Conservation (phyloP, 768 basidiomycete species). For the Rhodotorula toruloides region DNA sequence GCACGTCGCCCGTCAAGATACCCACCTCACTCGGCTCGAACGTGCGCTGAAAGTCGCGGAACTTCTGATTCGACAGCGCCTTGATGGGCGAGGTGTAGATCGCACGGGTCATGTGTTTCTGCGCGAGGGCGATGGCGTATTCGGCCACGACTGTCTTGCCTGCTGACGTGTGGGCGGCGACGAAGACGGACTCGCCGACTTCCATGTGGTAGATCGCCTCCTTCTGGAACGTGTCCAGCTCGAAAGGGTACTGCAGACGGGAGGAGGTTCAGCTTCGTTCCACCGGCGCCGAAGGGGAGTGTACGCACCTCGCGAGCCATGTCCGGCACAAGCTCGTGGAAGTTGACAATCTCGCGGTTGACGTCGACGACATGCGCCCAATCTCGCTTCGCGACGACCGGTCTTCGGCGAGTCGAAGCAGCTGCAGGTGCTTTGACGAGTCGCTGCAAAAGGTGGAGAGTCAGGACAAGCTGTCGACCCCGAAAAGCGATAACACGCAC, state of each 20-base stretch:
- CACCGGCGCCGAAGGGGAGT: not conserved
- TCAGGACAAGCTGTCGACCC: conserved; percentile 48
- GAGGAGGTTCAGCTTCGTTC: not conserved
- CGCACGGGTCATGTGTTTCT: conserved; percentile 98
- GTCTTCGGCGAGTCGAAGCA: conserved; percentile 38
- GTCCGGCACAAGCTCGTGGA: conserved; percentile 85
- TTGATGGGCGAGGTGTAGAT: conserved; percentile 99
- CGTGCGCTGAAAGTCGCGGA: conserved; percentile 95
- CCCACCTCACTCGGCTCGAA: conserved; percentile 88
- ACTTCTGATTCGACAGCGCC: conserved; percentile 97
- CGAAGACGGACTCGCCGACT: conserved; percentile 94
- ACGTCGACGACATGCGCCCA: conserved; percentile 98
- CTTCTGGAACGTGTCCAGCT: conserved; percentile 96
- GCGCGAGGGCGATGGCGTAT: conserved; percentile 93
- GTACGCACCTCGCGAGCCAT: conserved; percentile 80
- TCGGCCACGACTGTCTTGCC: conserved; percentile 99
- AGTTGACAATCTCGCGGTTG: conserved; percentile 80
- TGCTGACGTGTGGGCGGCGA: conserved; percentile 99
- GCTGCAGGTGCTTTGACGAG: conserved; percentile 29
- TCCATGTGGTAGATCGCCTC: conserved; percentile 97
- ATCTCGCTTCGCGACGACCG: conserved; percentile 69
- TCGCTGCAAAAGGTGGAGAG: conserved; percentile 49
- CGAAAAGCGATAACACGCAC: conserved; percentile 41
- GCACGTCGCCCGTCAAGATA: conserved; percentile 96
- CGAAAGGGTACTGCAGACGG: conserved; percentile 83